These are phyloP conservation scores for Yarrowia sp. DNA, from an alignment of 805 yeast genomes.

Conservation along the genomic window DNA sequence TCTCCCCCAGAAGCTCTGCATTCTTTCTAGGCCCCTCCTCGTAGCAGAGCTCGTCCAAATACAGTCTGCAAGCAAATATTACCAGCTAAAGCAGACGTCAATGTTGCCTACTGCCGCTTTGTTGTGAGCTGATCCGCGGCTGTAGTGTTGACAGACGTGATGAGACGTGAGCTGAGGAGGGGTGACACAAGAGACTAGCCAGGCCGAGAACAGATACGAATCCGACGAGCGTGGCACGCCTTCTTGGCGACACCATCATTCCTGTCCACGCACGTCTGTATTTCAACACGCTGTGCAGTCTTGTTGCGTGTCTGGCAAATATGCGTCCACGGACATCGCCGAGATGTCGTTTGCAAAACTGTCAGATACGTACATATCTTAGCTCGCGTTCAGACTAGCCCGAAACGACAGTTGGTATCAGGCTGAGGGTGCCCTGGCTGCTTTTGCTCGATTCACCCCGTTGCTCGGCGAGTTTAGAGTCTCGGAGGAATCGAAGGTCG, in stretches of 20 bases:
- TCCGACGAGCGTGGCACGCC: too few species aligned
- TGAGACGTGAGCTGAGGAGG: slow-evolving; percentile 16
- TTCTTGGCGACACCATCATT: too few species aligned
- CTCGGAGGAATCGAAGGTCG: too few species aligned
- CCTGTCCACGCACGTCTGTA: too few species aligned
- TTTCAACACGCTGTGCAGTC: too few species aligned
- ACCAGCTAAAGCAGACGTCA: neutral
- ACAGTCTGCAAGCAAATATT: neutral
- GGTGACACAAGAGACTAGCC: slow-evolving; percentile 2
- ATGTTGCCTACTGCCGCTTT: neutral
- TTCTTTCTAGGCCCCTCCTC: neutral
- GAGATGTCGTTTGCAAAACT: neutral
- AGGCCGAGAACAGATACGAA: neutral
- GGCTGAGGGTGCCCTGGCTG: neutral
- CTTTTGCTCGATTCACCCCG: neutral
- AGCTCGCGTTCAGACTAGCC: neutral
- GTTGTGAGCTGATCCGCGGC: neutral
- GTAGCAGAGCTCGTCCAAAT: neutral
- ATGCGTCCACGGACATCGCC: neutral
- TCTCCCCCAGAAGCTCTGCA: neutral
- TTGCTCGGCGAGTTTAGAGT: too few species aligned
- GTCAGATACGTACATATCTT: neutral
- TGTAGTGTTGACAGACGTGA: slow-evolving; percentile 16
- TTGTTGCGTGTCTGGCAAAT: too few species aligned
- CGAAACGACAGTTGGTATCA: neutral